Conservation (phyloP, 192 early-diverging fungal genomes). For the Linnemannia zychae region DNA sequence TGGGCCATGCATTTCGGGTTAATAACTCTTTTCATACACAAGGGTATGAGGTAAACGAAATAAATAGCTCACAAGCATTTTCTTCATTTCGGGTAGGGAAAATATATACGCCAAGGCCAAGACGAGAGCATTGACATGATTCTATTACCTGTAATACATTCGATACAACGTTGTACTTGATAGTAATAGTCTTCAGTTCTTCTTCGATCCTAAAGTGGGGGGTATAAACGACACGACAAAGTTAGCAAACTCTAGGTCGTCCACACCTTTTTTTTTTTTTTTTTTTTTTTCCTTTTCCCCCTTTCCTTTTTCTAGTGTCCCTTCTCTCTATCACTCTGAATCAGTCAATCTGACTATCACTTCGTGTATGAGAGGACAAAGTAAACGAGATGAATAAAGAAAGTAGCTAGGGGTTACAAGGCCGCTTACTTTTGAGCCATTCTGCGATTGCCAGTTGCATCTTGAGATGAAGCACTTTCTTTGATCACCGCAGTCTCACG, state of each 20-base stretch:
- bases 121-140: not conserved
- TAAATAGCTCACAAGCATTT: not conserved
- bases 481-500: conserved; percentile 23
- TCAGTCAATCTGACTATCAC: not conserved
- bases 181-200: conserved; percentile 33
- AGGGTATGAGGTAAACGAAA: not conserved
- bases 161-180: conserved; percentile 45
- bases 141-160: conserved; percentile 43
- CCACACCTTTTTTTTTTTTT: not conserved
- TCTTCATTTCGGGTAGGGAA: not conserved
- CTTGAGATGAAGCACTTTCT: conserved; percentile 2
- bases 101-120: not conserved
- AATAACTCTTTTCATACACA: not conserved
- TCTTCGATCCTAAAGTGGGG: conserved; percentile 28
- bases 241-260: not conserved
- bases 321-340: not conserved
- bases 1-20: not conserved
- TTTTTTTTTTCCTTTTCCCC: not conserved
- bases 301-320: not conserved
- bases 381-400: not conserved
- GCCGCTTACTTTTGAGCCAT: conserved; percentile 12
- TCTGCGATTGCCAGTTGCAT: conserved; percentile 15
- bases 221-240: not conserved
- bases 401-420: not conserved
- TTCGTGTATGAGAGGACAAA: not conserved